phyloP scores from a whole-genome alignment of 2,329 filamentous ascomycete species.

The Ramularia endophylla region DNA sequence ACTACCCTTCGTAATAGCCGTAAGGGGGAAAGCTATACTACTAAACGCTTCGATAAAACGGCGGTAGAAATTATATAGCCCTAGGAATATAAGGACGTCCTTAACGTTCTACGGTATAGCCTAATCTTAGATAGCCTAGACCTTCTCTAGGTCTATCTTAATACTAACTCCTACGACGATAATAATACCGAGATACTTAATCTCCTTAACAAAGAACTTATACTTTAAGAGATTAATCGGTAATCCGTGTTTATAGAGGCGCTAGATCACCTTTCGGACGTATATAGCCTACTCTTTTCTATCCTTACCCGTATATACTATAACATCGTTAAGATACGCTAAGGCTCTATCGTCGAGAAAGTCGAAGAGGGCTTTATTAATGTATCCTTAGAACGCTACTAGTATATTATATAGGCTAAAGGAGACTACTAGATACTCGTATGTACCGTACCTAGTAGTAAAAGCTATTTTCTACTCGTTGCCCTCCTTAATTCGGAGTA shows the following conservation, averaged over 20 bases:
- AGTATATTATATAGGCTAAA: conserved; percentile 23
- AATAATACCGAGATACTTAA: conserved; percentile 24
- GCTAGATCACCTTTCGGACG: conserved; percentile 21
- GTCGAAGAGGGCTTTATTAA: conserved; percentile 23
- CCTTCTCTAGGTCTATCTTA: conserved; percentile 14
- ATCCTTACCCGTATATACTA: conserved; percentile 24
- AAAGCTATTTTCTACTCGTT: conserved; percentile 22
- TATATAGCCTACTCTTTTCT: conserved; percentile 22
- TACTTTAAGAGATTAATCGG: conserved; percentile 4
- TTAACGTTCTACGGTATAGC: not conserved
- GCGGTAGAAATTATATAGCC: not conserved
- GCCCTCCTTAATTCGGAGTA: conserved; percentile 16
- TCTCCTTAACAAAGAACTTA: conserved; percentile 19
- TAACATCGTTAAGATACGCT: conserved; percentile 25
- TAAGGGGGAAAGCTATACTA: not conserved
- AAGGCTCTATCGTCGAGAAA: conserved; percentile 20
- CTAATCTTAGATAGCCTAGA: conserved; percentile 3
- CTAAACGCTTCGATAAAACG: not conserved
- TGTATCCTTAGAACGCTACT: conserved; percentile 21
- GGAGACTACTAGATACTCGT: conserved; percentile 22
- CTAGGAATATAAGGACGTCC: conserved; percentile 2
- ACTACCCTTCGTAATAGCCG: not conserved
- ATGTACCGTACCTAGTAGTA: conserved; percentile 18
- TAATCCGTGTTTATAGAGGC: conserved; percentile 17
- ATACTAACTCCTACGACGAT: conserved; percentile 13